Evolutionary conservation across 768 basidiomycete genomes (phyloP).

Genomic region (Termitomyces titanicus): DNA sequence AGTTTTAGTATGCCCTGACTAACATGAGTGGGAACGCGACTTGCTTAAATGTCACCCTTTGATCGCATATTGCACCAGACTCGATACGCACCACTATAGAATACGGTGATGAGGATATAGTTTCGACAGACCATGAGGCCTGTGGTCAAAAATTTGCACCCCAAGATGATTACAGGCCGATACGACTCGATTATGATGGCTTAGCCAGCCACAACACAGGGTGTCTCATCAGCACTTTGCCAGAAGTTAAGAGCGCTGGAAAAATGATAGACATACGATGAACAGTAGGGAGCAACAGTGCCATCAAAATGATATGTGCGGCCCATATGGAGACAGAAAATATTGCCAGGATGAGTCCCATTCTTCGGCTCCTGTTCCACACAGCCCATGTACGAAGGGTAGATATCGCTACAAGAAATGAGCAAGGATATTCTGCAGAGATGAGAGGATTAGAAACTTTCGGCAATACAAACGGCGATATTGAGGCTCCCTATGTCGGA

Average conservation of each 20-base stretch:
- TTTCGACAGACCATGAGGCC: slow-evolving; percentile 1
- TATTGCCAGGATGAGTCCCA: slow-evolving; percentile 2
- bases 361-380: slow-evolving; percentile 3
- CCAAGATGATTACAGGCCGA: not conserved
- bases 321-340: not conserved
- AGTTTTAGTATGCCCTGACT: not conserved
- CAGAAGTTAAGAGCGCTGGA: no score
- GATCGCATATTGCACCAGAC: not conserved
- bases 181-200: slow-evolving; percentile 1
- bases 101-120: not conserved
- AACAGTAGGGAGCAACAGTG: not conserved
- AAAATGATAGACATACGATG: not conserved
- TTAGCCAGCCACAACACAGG: not conserved
- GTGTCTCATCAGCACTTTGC: no score
- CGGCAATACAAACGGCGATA: slow-evolving; percentile 1
- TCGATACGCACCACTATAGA: not conserved
- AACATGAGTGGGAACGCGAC: not conserved
- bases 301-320: slow-evolving; percentile 1
- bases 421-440: not conserved
- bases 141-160: slow-evolving; percentile 6
- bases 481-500: slow-evolving; percentile 3
- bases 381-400: slow-evolving; percentile 8
- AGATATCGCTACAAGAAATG: not conserved
- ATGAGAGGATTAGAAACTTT: not conserved
- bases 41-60: not conserved